Base-by-base conservation (phyloP, 2,329 filamentous ascomycete genomes). In the Pseudogymnoascus verrucosus region DNA sequence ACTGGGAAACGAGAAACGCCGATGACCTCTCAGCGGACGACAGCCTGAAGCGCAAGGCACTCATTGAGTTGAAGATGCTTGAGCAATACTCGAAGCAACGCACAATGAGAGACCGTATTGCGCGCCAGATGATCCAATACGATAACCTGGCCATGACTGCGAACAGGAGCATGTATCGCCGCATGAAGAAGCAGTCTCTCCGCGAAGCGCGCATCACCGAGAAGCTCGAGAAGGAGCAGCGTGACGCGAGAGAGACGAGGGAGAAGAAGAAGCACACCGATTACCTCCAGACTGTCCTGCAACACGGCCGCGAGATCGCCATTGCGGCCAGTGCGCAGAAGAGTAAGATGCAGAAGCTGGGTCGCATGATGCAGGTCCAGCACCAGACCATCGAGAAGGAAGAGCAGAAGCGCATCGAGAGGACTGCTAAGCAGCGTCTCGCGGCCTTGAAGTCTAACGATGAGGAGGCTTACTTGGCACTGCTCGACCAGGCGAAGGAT, bases 391-490 rank as follows among this genome's bases (percentile, higher is more conserved):
- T 99, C 74, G 95, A 99, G 76, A 96, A 96, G 79, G 95, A 99
- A 81, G 95, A 99, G 78, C 93, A 98, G 83, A 98, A 96, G 80
- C 90, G 95, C 67, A 90, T 99, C 69, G 95, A 99, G 79, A 86
- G 95, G 68, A 99, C 93, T 8, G 95, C 95, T 68, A 99, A 99
- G 82, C 95, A 99, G 77, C 95, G 95, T 97, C 87, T 99, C 68
- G 93, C 98, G 77, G 95, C 95, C 66, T 84, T 99, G 75, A 98
- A 97, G 79, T 93, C 95, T 71, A 96, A 99, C 86, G 95, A 99
- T 76, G 95, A 99, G 79, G 95, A 98, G 78, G 96, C 95, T 0
- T 99, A 99, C 75, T 85, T 99, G 78, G 97, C 97, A 78, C 83
- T 99, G 73, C 88, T 99, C 71, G 95, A 96, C 73, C 93, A 99